These are phyloP conservation scores for Xylaria sp. DNA, from an alignment of 2,329 filamentous ascomycete species.

Conservation along the genomic window DNA sequence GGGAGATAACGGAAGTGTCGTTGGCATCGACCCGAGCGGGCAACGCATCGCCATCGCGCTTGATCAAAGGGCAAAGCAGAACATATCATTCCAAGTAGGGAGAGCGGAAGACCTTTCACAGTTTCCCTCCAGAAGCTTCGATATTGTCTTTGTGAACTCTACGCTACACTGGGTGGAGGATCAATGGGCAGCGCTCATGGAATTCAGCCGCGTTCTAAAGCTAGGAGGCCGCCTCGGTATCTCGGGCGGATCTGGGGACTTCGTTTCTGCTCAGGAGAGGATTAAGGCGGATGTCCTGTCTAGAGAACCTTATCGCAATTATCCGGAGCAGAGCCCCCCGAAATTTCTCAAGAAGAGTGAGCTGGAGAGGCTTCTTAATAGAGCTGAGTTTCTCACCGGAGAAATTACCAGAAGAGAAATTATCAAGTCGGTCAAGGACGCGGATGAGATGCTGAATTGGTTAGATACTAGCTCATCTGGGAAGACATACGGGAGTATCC, in stretches of 20 bases:
- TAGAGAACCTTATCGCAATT: conserved; percentile 41
- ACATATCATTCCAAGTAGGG: conserved; percentile 41
- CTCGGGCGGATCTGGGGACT: conserved; percentile 41
- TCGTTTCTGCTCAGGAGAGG: conserved; percentile 38
- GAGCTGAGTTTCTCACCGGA: conserved; percentile 36
- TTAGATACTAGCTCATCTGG: conserved; percentile 50
- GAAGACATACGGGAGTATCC: conserved; percentile 49
- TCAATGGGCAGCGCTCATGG: conserved; percentile 39
- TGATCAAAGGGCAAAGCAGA: conserved; percentile 17
- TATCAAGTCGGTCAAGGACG: conserved; percentile 40
- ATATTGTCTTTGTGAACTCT: conserved; percentile 45
- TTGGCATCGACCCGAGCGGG: conserved; percentile 52
- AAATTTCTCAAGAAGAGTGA: conserved; percentile 44
- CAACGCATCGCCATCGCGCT: conserved; percentile 42
- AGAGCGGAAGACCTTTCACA: conserved; percentile 45
- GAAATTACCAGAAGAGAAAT: conserved; percentile 44
- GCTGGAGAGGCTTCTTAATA: conserved; percentile 41
- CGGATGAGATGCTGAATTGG: conserved; percentile 48
- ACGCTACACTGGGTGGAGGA: conserved; percentile 48
- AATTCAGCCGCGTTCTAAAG: conserved; percentile 43
- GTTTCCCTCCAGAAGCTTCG: conserved; percentile 42
- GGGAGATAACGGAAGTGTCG: conserved; percentile 36
- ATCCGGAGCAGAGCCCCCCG: conserved; percentile 41
- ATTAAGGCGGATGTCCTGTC: conserved; percentile 45
- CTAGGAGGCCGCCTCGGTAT: conserved; percentile 41